Base-by-base conservation (phyloP, 768 basidiomycete species). In the Naganishia onofrii region DNA sequence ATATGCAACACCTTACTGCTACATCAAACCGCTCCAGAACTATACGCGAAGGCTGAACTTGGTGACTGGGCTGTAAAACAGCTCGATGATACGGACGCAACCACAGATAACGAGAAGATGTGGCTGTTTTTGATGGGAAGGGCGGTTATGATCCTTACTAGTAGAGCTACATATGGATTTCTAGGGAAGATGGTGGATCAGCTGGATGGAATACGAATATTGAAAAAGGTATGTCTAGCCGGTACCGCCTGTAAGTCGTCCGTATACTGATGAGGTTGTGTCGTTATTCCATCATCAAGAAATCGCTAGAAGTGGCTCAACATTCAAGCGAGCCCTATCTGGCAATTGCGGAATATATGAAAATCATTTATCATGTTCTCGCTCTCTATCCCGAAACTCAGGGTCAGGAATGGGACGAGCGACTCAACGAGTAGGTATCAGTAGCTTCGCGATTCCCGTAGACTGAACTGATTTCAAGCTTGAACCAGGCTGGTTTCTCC, bases 291-390 rank as follows among this genome's bases (percentile, higher is more conserved):
- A 42, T 26, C 42, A 6, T 26, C 1, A 6, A 63, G 60, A 36
- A 34, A 13, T 29, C 46, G 15, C 15, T 26, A 21, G 36, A 28
- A 34, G 23, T 28, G 23, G 23, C 42, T 42, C 38, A 29, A 15
- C 2, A 28, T 19, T 42, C 60, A 13, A 19, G 17, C 6, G n/a
- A 3, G 1, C 4, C 36, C 23, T 26, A 63, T 29, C 38, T 91
- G 67, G 91, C 93, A 2, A 85, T 90, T 82, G 85, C 86, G 3
- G 93, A 97, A 79, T 77, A 93, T 29, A 84, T 97, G 68, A 97
- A 97, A 77, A 84, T 93, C 56, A 83, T 86, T 2, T 93, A 91
- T 80, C 93, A 95, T 78, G 78, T 95, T 34, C 83, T 92, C 63
- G 79, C 87, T 51, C 89, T 90, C 77, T 93, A 91, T 80, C 91